Percentiles rank a stretch among this genome's conserved stretches.
These are phyloP conservation scores for Brassica nigra DNA, from an alignment of 345 rosid species.

Conservation along the genomic window DNA sequence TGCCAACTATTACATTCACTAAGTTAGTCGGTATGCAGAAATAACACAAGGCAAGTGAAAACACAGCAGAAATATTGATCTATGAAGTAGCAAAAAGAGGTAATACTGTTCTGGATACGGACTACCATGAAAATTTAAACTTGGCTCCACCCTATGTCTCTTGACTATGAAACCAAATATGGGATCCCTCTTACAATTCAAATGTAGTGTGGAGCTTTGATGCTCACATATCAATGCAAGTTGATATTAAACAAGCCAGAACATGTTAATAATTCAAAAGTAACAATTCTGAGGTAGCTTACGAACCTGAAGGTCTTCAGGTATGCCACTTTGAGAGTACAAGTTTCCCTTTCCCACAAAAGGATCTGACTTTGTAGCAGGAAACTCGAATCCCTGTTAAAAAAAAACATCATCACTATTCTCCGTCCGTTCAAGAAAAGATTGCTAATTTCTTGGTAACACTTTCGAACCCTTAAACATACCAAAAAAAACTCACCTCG, in stretches of 20 bases:
- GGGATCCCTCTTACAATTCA: not conserved
- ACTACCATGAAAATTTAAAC: slow-evolving; percentile 25
- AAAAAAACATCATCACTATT: slow-evolving; percentile 46
- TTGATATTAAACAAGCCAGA: not conserved
- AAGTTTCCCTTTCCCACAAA: slow-evolving; percentile 46
- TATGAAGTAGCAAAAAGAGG: not conserved
- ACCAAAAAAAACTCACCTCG: slow-evolving; percentile 48
- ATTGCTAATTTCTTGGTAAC: slow-evolving; percentile 38
- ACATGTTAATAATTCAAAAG: not conserved
- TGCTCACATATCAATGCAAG: slow-evolving; percentile 18
- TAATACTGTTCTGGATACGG: slow-evolving; percentile 13
- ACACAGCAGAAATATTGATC: slow-evolving; percentile 21
- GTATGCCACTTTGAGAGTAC: slow-evolving; percentile 47
- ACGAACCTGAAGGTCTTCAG: slow-evolving; percentile 62
- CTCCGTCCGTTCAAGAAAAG: slow-evolving; percentile 36
- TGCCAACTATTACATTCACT: slow-evolving; percentile 68
- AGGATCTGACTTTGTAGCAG: slow-evolving; percentile 44
- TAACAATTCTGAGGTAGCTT: slow-evolving; percentile 32
- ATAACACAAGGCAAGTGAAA: slow-evolving; percentile 17
- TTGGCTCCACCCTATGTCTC: slow-evolving; percentile 25
- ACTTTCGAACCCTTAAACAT: slow-evolving; percentile 42
- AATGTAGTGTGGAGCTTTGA: slow-evolving; percentile 16
- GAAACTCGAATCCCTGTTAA: slow-evolving; percentile 53
- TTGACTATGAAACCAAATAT: slow-evolving; percentile 16
- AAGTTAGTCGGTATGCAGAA: slow-evolving; percentile 46